A percentile compares a stretch with the other conserved stretches of the same genome.
phyloP scores from a whole-genome alignment of 176 grass and related monocot genomes.

The Triticum urartu region DNA sequence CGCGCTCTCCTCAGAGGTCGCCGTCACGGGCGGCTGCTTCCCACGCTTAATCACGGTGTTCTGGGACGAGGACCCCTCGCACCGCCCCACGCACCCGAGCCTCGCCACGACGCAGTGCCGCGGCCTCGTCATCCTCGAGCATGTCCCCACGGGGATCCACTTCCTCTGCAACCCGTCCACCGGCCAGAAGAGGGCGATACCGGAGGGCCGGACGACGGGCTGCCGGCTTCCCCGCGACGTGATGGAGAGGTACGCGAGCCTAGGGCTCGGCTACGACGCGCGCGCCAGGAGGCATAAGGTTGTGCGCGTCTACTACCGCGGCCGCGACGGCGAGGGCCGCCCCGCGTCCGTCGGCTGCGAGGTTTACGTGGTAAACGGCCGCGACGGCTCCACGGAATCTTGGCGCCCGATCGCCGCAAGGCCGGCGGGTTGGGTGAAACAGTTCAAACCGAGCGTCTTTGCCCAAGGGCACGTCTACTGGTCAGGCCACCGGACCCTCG shows the following conservation, averaged over 20 bases:
- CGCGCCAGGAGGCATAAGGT: conserved; percentile 11
- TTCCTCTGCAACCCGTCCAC: conserved; percentile 22
- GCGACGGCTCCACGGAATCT: background rate
- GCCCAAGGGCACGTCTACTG: background rate
- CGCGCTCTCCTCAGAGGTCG: background rate
- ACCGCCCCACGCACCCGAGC: background rate
- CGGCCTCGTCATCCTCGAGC: background rate
- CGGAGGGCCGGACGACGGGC: background rate
- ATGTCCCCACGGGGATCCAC: background rate
- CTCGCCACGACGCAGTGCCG: background rate
- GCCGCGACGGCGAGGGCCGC: background rate
- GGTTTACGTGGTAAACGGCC: background rate
- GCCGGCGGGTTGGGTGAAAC: background rate
- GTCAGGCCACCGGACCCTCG: too few relatives aligned
- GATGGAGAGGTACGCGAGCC: background rate
- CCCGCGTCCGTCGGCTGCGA: background rate
- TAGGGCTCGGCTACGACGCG: conserved; percentile 29
- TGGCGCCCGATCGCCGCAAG: background rate
- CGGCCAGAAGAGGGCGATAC: background rate
- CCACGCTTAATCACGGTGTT: background rate
- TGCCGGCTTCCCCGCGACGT: background rate
- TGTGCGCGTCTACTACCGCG: background rate
- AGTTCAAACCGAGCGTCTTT: background rate
- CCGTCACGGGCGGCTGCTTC: background rate
- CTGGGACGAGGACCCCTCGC: background rate